Evolutionary conservation across 176 grass and related monocot genomes (phyloP), one percentile per base, ranked within the genome.

Genomic region (Avena sativa): DNA sequence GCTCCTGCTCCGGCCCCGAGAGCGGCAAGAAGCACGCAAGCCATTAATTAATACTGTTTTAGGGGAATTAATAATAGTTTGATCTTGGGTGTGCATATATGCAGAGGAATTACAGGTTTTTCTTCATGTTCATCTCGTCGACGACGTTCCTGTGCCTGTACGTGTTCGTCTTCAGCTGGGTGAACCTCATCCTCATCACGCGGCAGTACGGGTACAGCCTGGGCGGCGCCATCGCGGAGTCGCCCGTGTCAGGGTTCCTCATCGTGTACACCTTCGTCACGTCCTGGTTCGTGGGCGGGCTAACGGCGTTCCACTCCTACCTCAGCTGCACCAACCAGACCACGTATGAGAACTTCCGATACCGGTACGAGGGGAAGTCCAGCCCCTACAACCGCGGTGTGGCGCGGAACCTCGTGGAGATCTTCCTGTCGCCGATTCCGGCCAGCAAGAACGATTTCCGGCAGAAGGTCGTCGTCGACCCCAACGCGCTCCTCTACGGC

Each of bases 271-370:
- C 90, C 28, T 98, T 98, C 85, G 90, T 96, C 23, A 91, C 93
- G 8, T 79, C 90, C 14, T 98, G 97, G 97, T 98, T 98, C 71
- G 94, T 96, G 6, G 97, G 97, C 53, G 97, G 97, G 2, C 88
- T 98, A 78, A 98, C 97, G 17, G 87, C 90, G 21, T 98, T 98
- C 76, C 97, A 98, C 80, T 69, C 95, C 34, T 98, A 98, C 87
- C 87, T 98, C 11, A 80, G 90, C 30, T 93, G 90, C 85, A 98
- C 94, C 36, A 98, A 98, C 90, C 94, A 98, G 94, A 99, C 94
- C 2, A 99, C 97, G 2, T 99, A 99, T 49, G 97, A 99, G 89
- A 99, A 99, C 87, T 99, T 99, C 75, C 90, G 94, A 50, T 94
- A 96, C 85, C 85, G 94, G 20, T 99, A 99, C 80, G 94, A 94